phyloP scores from a whole-genome alignment of 257 asterid genomes.

The Nicotiana knightiana region DNA sequence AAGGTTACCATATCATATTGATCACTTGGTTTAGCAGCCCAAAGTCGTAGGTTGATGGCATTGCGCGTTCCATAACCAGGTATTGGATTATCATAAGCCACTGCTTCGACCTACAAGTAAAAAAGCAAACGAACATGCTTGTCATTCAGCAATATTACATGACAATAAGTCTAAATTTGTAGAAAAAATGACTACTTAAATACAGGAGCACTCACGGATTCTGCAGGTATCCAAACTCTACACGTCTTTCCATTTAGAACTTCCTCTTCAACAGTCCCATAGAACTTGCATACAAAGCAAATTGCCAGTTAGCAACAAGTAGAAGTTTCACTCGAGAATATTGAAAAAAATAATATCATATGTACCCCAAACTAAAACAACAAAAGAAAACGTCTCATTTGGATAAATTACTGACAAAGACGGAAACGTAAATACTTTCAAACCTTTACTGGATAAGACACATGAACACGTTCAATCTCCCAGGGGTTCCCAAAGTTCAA shows the following conservation, averaged over 20 bases:
- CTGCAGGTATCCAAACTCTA: conserved; percentile 47
- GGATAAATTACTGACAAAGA: conserved; percentile 5
- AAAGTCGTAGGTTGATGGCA: conserved; percentile 46
- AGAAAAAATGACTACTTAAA: background rate
- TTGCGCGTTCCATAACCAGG: conserved; percentile 51
- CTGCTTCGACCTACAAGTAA: conserved; percentile 40
- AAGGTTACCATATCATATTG: conserved; percentile 44
- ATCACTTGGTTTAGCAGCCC: conserved; percentile 60
- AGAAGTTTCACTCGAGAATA: conserved; percentile 14
- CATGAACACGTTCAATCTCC: conserved; percentile 55
- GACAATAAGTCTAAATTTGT: background rate
- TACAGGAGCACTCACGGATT: conserved; percentile 32
- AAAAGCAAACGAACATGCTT: background rate
- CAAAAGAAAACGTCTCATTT: background rate
- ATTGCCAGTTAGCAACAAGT: conserved; percentile 7
- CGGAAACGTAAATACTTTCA: conserved; percentile 17
- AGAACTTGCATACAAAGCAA: conserved; percentile 26
- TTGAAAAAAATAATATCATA: background rate
- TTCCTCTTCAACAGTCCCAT: conserved; percentile 43
- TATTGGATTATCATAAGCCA: conserved; percentile 49
- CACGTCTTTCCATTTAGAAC: conserved; percentile 28
- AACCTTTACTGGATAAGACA: conserved; percentile 49
- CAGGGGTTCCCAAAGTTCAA: conserved; percentile 52
- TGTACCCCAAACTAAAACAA: background rate
- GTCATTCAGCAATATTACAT: background rate